Evolutionary conservation across 2,329 filamentous ascomycete genomes (phyloP), one percentile per base, ranked within the genome.

Genomic region (Ophiognomonia clavigignenti-juglandacearum): DNA sequence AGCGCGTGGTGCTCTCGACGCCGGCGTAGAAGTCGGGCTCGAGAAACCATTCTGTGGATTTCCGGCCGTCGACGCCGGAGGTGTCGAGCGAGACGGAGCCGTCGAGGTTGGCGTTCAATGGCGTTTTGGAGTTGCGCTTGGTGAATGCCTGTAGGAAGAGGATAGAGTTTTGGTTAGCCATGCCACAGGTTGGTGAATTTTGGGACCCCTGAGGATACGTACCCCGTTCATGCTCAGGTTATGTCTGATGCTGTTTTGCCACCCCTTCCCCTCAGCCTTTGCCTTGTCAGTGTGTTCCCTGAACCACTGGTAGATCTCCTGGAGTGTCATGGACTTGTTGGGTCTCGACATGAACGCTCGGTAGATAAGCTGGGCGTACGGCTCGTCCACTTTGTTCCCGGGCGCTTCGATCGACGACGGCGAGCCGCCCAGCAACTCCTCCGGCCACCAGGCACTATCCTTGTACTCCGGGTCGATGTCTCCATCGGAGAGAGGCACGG

Each of bases 171-270:
- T 8, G 40, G 39, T 31, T 20, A 46, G 10, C 22, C 13, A n/a
- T 9, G 16, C 20, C 29, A n/a, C n/a, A 19, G 22, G 2, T 10
- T 24, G 6, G 19, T 13, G 27, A 2, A 23, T n/a, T n/a, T n/a
- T n/a, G 2, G 13, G n/a, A 13, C 9, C 4, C 18, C 10, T 3
- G 9, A 7, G 18, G 4, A 16, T 34, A 34, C 31, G 23, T 80
- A 96, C 92, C 51, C 78, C 77, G 58, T 97, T 97, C 91, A 97
- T 96, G 39, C 89, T 96, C 7, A 97, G 72, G 57, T 97, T 97
- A 64, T 97, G 92, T 2, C 92, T 81, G 54, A 97, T 95, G 62
- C 88, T 95, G 65, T 96, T 97, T 67, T 92, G 86, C 92, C 92
- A 97, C 9, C 91, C 92, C 57, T 83, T 85, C 11, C 66, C 70